Percentiles rank a stretch among this genome's conserved stretches.
phyloP scores from a whole-genome alignment of 2,329 filamentous ascomycete genomes.

The Podosphaera fusca region DNA sequence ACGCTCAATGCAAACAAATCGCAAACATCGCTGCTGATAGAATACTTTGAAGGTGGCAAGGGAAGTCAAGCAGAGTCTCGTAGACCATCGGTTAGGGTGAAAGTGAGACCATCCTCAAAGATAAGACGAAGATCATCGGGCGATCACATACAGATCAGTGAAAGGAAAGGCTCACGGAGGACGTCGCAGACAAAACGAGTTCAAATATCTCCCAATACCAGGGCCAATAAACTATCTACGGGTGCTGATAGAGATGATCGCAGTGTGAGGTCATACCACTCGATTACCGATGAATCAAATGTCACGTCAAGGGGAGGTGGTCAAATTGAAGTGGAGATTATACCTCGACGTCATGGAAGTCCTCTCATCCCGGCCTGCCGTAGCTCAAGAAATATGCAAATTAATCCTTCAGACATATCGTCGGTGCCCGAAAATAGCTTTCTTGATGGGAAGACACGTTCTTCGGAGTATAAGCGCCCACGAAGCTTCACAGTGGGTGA shows the following conservation, averaged over 20 bases:
- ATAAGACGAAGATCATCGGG: slow-evolving; percentile 22
- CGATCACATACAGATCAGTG: slow-evolving; percentile 72
- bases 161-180: slow-evolving; percentile 51
- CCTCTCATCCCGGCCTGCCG: slow-evolving; percentile 29
- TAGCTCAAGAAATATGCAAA: slow-evolving; percentile 35
- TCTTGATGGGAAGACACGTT: slow-evolving; percentile 26
- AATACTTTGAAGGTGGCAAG: slow-evolving; percentile 51
- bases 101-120: slow-evolving; percentile 43
- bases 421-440: slow-evolving; percentile 54
- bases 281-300: slow-evolving; percentile 58
- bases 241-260: slow-evolving; percentile 32
- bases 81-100: slow-evolving; percentile 46
- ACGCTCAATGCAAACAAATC: slow-evolving; percentile 30
- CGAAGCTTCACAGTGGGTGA: slow-evolving; percentile 14
- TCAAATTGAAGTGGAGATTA: slow-evolving; percentile 77
- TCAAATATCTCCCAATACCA: slow-evolving; percentile 29
- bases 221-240: slow-evolving; percentile 21
- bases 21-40: slow-evolving; percentile 51
- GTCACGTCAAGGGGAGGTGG: slow-evolving; percentile 37
- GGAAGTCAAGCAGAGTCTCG: slow-evolving; percentile 27
- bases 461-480: slow-evolving; percentile 13
- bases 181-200: slow-evolving; percentile 46
- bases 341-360: slow-evolving; percentile 38
- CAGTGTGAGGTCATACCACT: slow-evolving; percentile 53
- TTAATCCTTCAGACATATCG: slow-evolving; percentile 65